These are phyloP conservation scores for Alternaria ventricosa DNA, from an alignment of 2,329 filamentous ascomycete species.

Conservation along the genomic window DNA sequence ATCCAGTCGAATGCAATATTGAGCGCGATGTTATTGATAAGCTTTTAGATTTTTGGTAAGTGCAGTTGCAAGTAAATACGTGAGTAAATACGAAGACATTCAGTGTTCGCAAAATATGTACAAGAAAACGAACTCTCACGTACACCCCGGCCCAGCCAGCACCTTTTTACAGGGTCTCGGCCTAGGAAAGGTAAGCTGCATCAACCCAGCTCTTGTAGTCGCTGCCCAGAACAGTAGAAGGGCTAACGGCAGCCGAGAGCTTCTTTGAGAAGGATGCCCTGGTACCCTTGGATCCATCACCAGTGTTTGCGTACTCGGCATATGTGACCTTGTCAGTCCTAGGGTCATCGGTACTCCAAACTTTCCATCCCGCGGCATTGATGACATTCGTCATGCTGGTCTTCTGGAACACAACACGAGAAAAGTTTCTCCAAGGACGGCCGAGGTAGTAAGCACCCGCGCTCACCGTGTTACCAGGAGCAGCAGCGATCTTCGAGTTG, in stretches of 20 bases:
- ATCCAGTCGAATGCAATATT: too few relatives aligned
- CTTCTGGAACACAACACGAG: constrained; percentile 60
- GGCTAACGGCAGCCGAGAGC: constrained; percentile 50
- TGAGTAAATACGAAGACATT: neutral
- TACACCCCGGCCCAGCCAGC: neutral
- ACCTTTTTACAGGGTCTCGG: neutral
- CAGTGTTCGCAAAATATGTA: neutral
- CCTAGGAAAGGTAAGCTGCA: constrained; percentile 35
- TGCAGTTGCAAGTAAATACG: neutral
- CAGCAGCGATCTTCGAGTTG: constrained; percentile 57
- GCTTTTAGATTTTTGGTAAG: neutral
- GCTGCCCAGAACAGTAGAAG: constrained; percentile 55
- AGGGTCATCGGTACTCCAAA: constrained; percentile 60
- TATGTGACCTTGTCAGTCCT: constrained; percentile 62
- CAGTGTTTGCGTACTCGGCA: constrained; percentile 66
- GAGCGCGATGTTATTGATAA: too few relatives aligned
- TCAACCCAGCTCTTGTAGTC: constrained; percentile 42
- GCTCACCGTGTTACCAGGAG: constrained; percentile 46
- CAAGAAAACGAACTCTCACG: neutral
- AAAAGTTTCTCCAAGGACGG: constrained; percentile 60
- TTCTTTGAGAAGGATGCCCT: constrained; percentile 59
- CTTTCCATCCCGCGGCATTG: constrained; percentile 64
- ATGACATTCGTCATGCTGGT: constrained; percentile 62
- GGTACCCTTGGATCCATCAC: constrained; percentile 61
- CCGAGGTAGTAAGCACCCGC: constrained; percentile 58